Percentiles rank a stretch among this genome's conserved stretches.
These are phyloP conservation scores for Ceratocystis smalleyi DNA, from an alignment of 2,329 filamentous ascomycete genomes.

Conservation along the genomic window DNA sequence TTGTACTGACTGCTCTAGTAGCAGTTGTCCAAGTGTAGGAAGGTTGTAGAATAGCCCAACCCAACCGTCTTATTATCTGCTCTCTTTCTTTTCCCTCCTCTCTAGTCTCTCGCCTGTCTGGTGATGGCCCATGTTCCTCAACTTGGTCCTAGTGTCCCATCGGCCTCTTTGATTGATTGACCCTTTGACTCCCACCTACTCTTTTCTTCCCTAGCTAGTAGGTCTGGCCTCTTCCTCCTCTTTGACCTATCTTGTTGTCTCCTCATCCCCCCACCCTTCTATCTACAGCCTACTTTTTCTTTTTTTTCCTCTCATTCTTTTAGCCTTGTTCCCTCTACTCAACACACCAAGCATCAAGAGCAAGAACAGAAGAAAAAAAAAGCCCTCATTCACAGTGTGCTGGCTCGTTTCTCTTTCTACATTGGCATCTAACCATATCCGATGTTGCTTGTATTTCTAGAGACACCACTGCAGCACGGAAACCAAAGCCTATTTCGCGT, in stretches of 20 bases:
- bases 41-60: neutral
- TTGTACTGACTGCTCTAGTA: neutral
- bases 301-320: neutral
- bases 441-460: neutral
- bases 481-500: slow-evolving; percentile 3
- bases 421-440: neutral
- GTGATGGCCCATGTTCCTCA: neutral
- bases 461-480: slow-evolving; percentile 9
- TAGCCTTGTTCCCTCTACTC: neutral
- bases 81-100: neutral
- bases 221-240: neutral
- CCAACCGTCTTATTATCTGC: neutral
- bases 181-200: neutral
- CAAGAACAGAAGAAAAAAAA: neutral
- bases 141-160: neutral
- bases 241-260: neutral
- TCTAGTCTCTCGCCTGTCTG: too few relatives aligned
- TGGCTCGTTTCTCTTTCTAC: neutral
- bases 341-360: neutral
- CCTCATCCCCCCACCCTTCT: neutral
- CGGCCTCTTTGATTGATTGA: neutral
- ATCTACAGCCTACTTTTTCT: neutral
- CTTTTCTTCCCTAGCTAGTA: neutral
- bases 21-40: neutral
- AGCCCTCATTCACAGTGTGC: neutral